Percentiles rank a stretch among this genome's conserved stretches.
These are phyloP conservation scores for Carex littledalei DNA, from an alignment of 176 grass and related monocot genomes.

Conservation along the genomic window DNA sequence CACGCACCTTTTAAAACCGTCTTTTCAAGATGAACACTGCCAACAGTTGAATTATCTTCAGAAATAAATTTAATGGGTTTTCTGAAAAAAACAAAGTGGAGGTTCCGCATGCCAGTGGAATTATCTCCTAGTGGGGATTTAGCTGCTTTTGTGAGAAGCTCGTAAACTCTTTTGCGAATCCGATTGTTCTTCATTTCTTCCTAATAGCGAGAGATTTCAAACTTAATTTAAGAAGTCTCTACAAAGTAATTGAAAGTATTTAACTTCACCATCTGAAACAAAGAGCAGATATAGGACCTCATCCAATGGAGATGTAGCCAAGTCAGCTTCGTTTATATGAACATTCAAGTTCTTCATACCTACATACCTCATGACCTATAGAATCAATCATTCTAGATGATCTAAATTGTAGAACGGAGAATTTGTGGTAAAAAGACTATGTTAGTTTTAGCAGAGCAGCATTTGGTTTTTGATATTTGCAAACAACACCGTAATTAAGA, in stretches of 20 bases:
- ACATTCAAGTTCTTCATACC: conserved; percentile 67
- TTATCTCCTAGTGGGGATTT: conserved; percentile 12
- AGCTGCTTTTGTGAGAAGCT: conserved; percentile 72
- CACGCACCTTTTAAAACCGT: conserved; percentile 61
- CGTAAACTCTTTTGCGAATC: conserved; percentile 67
- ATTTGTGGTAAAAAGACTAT: conserved; percentile 2
- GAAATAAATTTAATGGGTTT: conserved; percentile 61
- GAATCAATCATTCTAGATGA: not conserved
- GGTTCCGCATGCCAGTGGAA: conserved; percentile 41
- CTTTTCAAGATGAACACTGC: conserved; percentile 57
- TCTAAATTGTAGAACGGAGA: not conserved
- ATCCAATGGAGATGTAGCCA: conserved; percentile 45
- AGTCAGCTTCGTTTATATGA: conserved; percentile 50
- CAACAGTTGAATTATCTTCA: conserved; percentile 43
- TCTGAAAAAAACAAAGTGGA: conserved; percentile 81
- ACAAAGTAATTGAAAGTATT: not conserved
- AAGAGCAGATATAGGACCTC: conserved; percentile 39
- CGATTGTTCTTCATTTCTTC: conserved; percentile 77
- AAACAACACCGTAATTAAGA: conserved; percentile 10
- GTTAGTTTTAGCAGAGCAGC: not conserved
- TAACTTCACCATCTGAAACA: conserved; percentile 8
- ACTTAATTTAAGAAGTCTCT: not conserved
- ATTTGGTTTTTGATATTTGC: not conserved
- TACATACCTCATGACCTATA: conserved; percentile 20
- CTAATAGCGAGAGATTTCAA: conserved; percentile 30